Evolutionary conservation across 2,329 filamentous ascomycete species (phyloP), one percentile per base, ranked within the genome.

Genomic region (Pseudohalonectria lignicola): DNA sequence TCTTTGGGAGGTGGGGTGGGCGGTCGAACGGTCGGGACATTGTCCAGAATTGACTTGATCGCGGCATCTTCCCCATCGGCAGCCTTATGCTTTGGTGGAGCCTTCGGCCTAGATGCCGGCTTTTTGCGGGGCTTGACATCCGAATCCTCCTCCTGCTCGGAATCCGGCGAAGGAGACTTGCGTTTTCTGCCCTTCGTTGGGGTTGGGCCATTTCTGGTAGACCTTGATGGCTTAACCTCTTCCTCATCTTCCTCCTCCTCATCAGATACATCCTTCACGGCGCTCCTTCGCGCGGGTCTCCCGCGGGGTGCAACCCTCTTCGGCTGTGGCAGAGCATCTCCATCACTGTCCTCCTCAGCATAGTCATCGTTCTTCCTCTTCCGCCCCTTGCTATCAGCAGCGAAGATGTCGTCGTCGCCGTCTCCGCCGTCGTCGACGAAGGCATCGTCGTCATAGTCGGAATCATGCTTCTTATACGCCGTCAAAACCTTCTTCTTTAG

Each of bases 41-140:
- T 86, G 53, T 94, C 81, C 23, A 96, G 74, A 33, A 98, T 95
- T 35, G 81, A 77, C 56, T 94, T 79, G 16, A 94, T 77, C 17
- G 75, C 71, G 13, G 80, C 70, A 51, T 77, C 79, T 50, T 93
- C 86, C 3, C 72, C 60, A 6, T 68, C 67, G 3, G 76, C 73
- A 3, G 73, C 67, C 55, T 86, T 84, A 56, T 84, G 9, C 26
- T 13, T 43, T 13, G 31, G 30, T 21, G 44, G 37, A 1, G 45
- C 40, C 9, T 29, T 29, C 4, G 44, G 37, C 36, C 40, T 43
- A 12, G 47, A 28, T 5, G 74, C 63, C 44, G 74, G 76, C 56
- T 79, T 82, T 54, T 76, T 82, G 21, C 69, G 73, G 35, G 69
- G 71, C 41, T 59, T 59, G 43, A 53, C 51, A 4, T 67, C 66